phyloP scores from a whole-genome alignment of 495 filamentous ascomycete species.

The Lepidopterella palustris region DNA sequence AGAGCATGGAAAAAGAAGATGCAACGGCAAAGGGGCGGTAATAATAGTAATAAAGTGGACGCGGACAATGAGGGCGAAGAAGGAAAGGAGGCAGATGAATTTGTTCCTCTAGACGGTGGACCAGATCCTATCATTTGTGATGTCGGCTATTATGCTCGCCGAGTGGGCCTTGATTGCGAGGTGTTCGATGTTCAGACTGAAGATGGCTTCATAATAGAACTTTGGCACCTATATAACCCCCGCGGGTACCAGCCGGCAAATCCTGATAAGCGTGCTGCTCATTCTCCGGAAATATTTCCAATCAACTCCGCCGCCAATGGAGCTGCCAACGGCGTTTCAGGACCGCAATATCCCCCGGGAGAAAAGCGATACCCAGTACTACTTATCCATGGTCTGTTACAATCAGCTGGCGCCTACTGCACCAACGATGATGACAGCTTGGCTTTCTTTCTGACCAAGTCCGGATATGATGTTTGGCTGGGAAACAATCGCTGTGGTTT shows the following conservation, averaged over 20 bases:
- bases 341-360: slow-evolving; percentile 13
- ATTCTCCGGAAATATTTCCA: slow-evolving; percentile 38
- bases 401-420: slow-evolving; percentile 83
- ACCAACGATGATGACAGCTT: slow-evolving; percentile 84
- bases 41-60: slow-evolving; percentile 14
- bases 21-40: slow-evolving; percentile 26
- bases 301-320: slow-evolving; percentile 32
- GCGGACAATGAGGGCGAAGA: slow-evolving; percentile 38
- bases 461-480: slow-evolving; percentile 94
- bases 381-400: slow-evolving; percentile 81
- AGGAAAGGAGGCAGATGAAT: slow-evolving; percentile 45
- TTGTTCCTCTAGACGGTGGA: slow-evolving; percentile 68
- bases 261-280: slow-evolving; percentile 20
- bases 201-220: slow-evolving; percentile 82
- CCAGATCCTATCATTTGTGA: slow-evolving; percentile 72
- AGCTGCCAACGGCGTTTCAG: slow-evolving; percentile 23
- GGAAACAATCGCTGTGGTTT: slow-evolving; percentile 94
- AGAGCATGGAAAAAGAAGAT: slow-evolving; percentile 52
- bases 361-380: slow-evolving; percentile 79
- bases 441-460: slow-evolving; percentile 87
- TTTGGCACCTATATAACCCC: slow-evolving; percentile 90
- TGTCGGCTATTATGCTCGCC: slow-evolving; percentile 77
- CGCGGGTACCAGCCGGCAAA: slow-evolving; percentile 48
- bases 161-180: slow-evolving; percentile 85
- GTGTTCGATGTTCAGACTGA: slow-evolving; percentile 83